Conservation (phyloP, 2,329 filamentous ascomycete genomes). For the Ophiocordyceps sinensis region DNA sequence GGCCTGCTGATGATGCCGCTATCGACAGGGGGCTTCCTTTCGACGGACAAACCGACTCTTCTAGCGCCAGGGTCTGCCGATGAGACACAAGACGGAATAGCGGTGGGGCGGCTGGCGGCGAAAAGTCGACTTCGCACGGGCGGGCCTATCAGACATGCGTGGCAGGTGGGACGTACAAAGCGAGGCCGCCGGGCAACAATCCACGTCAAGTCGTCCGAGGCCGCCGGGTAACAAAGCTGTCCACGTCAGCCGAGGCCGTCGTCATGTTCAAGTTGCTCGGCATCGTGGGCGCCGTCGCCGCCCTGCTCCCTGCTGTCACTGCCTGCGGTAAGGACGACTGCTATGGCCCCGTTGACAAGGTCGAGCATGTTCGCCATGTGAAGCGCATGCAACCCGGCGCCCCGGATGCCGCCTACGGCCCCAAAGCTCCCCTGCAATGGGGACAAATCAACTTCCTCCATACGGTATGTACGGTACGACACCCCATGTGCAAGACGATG, state of each 20-base stretch:
- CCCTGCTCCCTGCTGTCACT: conserved; percentile 7
- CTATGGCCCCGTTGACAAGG: conserved; percentile 24
- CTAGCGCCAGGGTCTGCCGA: too few relatives aligned
- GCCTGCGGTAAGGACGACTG: conserved; percentile 23
- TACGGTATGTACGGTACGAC: conserved; percentile 28
- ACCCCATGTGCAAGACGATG: neutral
- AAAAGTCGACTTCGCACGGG: too few relatives aligned
- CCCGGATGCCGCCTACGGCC: conserved; percentile 25
- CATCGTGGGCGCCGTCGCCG: conserved; percentile 4
- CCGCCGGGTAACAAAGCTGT: too few relatives aligned
- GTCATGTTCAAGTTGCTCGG: conserved; percentile 4
- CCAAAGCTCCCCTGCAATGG: conserved; percentile 38
- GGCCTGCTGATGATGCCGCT: too few relatives aligned
- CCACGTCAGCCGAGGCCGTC: neutral
- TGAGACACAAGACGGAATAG: too few relatives aligned
- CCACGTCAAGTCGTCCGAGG: too few relatives aligned
- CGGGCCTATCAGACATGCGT: too few relatives aligned
- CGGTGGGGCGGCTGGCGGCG: too few relatives aligned
- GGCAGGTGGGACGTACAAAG: too few relatives aligned
- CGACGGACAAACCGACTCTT: too few relatives aligned
- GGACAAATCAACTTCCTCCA: conserved; percentile 49
- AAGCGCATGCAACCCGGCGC: conserved; percentile 34
- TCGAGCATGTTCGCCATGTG: conserved; percentile 30
- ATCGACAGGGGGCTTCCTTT: too few relatives aligned
- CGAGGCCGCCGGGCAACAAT: too few relatives aligned